Base-by-base conservation (phyloP, 2,329 filamentous ascomycete genomes). In the Dactylellina drechsleri region DNA sequence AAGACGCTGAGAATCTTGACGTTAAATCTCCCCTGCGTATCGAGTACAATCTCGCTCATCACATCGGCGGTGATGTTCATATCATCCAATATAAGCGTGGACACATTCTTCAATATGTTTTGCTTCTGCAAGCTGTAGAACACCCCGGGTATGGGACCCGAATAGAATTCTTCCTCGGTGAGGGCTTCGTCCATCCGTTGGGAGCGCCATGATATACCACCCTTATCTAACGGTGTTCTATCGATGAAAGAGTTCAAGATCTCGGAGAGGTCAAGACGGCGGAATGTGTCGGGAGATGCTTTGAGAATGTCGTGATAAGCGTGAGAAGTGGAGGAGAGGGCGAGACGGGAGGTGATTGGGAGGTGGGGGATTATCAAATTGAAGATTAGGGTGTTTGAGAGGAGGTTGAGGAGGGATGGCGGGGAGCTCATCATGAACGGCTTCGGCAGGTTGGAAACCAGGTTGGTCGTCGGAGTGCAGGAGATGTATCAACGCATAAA, bases 131-230 rank as follows among this genome's bases (percentile, higher is more conserved):
- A 56, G 15, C 26, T 23, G 62, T 73, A 66, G 15, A 73, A 73
- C 16, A 73, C 57, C 16, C 68, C 61, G 18, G 47, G 54, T 1
- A 61, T n/a, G 10, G 68, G 68, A 10, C 68, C 61, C 8, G 60
- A 66, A 28, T 45, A 66, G 61, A 73, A 66, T 16, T 66, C 61
- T 31, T 73, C 61, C 31, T 66, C 61, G 10, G 61, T 62, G 10
- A 66, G 56, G 15, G 61, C 47, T 52, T 73, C 68, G 20, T 73
- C 68, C 61, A 66, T 66, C 7, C 60, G 49, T 26, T 73, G 45
- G 10, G 67, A 43, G 53, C 67, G 60, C 67, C 67, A 73, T 47
- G 54, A 65, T 58, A 73, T 60, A 3, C 67, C 67, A 45, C 68
- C 61, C 23, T 23, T 26, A 28, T 73, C 68, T 2, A 73, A 16